Evolutionary conservation across 2,329 filamentous ascomycete species (phyloP), one percentile per base, ranked within the genome.

Genomic region (Apiospora rasikravindrae): DNA sequence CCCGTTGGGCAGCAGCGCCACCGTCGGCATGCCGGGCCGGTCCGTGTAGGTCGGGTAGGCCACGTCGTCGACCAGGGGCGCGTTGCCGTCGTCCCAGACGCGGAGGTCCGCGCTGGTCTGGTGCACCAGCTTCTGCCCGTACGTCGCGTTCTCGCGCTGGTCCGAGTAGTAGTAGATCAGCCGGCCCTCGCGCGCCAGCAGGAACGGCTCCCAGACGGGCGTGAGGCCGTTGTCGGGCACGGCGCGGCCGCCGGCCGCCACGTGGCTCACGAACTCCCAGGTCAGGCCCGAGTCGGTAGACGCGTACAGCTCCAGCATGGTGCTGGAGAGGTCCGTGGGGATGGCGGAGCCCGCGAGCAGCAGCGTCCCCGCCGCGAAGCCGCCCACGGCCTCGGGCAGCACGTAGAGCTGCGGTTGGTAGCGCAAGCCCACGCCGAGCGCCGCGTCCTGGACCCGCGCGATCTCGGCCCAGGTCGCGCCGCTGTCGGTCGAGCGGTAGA

Each of bases 191-290:
- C 90, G 86, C 64, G 86, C 83, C 78, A 89, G 78, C 57, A 94
- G 81, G 79, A 92, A 93, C 0, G 92, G 92, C 79, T 94, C 92
- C 92, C 92, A 94, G 26, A 94, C 89, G 0, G 91, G 90, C 0
- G 90, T 92, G 49, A 90, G 79, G 1, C 90, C 91, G 77, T 94
- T 92, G 77, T 89, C 86, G 3, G 91, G 88, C 0, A 83, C 77
- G 2, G 91, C 90, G 67, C 85, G 85, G n/a, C 90, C 90, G 45
- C 92, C 92, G 1, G 84, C 82, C 0, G 91, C 91, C 64, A 94
- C 88, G 75, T 90, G 87, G 72, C 88, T 91, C 70, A 93, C 87
- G 75, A 93, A 94, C 40, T 88, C 82, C 92, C 92, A 94, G 1
- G 87, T 90, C 45, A 81, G 76, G 8, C 91, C 92, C 64, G 83